A percentile compares a stretch with the other conserved stretches of the same genome.
Conservation (phyloP, 2,329 filamentous ascomycete genomes). For the Blumeriella jaapii region DNA sequence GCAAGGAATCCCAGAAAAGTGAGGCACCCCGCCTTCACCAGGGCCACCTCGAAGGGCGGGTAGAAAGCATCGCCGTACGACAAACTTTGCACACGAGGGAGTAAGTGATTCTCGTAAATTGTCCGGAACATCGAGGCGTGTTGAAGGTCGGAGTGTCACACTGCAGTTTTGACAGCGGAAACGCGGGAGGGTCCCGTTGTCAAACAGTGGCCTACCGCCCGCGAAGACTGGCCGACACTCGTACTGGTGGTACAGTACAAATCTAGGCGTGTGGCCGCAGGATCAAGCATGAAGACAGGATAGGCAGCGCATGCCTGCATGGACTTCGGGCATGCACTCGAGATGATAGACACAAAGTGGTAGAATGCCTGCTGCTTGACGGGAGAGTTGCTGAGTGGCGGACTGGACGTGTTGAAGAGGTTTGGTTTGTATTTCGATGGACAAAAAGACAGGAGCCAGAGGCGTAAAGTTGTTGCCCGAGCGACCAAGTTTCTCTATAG, state of each 20-base stretch:
- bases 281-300: neutral
- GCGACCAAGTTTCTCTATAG: neutral
- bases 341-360: neutral
- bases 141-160: too few relatives aligned
- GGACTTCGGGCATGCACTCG: neutral
- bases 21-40: too few relatives aligned
- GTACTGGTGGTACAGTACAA: too few relatives aligned
- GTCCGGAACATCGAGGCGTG: too few relatives aligned
- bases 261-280: neutral
- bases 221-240: too few relatives aligned
- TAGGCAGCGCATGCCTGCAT: conserved; percentile 1
- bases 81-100: too few relatives aligned
- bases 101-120: too few relatives aligned
- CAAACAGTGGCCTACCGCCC: conserved; percentile 1
- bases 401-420: neutral
- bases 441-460: neutral
- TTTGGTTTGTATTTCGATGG: neutral
- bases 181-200: conserved; percentile 5
- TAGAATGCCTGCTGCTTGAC: too few relatives aligned
- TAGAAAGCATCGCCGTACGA: conserved; percentile 1
- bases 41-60: conserved; percentile 1
- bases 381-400: neutral
- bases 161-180: conserved; percentile 8
- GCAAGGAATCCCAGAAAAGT: neutral
- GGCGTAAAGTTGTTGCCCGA: neutral